Conservation (phyloP, 805 yeast genomes). For the Candida methanosorbosa region DNA sequence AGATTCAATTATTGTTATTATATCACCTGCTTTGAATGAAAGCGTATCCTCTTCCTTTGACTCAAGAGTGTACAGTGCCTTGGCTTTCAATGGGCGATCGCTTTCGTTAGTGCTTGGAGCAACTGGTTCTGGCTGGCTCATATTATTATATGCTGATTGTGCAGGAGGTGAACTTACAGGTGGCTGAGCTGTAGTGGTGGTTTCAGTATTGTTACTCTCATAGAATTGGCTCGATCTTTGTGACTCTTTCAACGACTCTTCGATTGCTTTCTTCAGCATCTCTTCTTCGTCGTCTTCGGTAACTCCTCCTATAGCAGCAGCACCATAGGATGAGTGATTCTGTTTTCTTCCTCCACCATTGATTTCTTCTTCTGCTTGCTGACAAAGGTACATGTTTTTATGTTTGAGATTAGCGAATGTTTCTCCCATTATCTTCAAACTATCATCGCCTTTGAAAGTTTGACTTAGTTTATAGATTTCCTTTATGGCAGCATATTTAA, state of each 20-base stretch:
- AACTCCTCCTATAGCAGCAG: slow-evolving; percentile 1
- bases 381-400: slow-evolving; percentile 29
- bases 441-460: slow-evolving; percentile 66
- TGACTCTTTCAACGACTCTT: slow-evolving; percentile 60
- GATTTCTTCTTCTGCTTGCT: slow-evolving; percentile 20
- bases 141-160: slow-evolving; percentile 1
- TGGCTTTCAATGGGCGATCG: slow-evolving; percentile 35
- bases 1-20: slow-evolving; percentile 77
- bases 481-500: slow-evolving; percentile 58
- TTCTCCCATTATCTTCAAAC: slow-evolving; percentile 60
- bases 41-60: slow-evolving; percentile 82
- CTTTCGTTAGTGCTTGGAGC: slow-evolving; percentile 5
- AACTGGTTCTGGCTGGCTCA: slow-evolving; percentile 4
- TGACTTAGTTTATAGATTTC: slow-evolving; percentile 58
- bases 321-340: not conserved
- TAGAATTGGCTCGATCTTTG: slow-evolving; percentile 17
- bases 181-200: no score
- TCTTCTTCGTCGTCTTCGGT: slow-evolving; percentile 50
- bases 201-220: not conserved
- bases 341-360: slow-evolving; percentile 10
- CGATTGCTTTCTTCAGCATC: slow-evolving; percentile 69
- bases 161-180: no score
- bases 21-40: slow-evolving; percentile 79
- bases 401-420: slow-evolving; percentile 42
- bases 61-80: slow-evolving; percentile 75